Conservation (phyloP, 192 early-diverging fungal genomes). For the Diversispora eburnea region DNA sequence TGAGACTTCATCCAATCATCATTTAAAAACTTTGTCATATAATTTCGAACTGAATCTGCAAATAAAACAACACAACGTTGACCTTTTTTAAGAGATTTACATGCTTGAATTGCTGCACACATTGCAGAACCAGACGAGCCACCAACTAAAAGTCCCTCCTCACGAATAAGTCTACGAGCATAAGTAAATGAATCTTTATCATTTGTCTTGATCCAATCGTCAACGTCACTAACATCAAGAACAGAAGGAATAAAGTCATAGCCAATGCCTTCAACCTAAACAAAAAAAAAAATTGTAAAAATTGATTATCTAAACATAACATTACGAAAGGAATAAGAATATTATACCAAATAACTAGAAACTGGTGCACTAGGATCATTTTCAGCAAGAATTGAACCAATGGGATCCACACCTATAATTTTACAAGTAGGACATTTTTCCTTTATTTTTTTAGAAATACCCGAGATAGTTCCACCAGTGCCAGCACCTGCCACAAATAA, state of each 20-base stretch:
- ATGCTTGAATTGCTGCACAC: slow-evolving; percentile 78
- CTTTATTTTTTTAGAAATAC: slow-evolving; percentile 93
- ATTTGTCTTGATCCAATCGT: slow-evolving; percentile 94
- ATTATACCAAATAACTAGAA: slow-evolving; percentile 3
- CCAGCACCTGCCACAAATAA: slow-evolving; percentile 95
- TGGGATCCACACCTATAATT: slow-evolving; percentile 93
- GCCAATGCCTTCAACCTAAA: slow-evolving; percentile 98
- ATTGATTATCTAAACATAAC: neutral
- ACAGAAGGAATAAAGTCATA: slow-evolving; percentile 98
- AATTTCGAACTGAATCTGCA: slow-evolving; percentile 97
- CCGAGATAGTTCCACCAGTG: slow-evolving; percentile 97
- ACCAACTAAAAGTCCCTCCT: slow-evolving; percentile 95
- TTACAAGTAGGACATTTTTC: slow-evolving; percentile 82
- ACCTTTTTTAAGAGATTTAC: slow-evolving; percentile 79
- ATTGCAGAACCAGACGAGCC: slow-evolving; percentile 95
- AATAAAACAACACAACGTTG: slow-evolving; percentile 93
- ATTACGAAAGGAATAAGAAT: no score
- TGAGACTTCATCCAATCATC: slow-evolving; percentile 94
- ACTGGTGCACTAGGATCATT: slow-evolving; percentile 49
- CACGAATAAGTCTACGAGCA: slow-evolving; percentile 92
- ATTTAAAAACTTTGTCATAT: slow-evolving; percentile 99
- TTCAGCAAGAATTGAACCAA: slow-evolving; percentile 90
- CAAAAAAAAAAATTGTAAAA: slow-evolving; percentile 33
- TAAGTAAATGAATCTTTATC: slow-evolving; percentile 95
- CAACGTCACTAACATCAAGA: slow-evolving; percentile 78